These are phyloP conservation scores for Aureobasidium sp. DNA, from an alignment of 2,329 filamentous ascomycete genomes.

Conservation along the genomic window DNA sequence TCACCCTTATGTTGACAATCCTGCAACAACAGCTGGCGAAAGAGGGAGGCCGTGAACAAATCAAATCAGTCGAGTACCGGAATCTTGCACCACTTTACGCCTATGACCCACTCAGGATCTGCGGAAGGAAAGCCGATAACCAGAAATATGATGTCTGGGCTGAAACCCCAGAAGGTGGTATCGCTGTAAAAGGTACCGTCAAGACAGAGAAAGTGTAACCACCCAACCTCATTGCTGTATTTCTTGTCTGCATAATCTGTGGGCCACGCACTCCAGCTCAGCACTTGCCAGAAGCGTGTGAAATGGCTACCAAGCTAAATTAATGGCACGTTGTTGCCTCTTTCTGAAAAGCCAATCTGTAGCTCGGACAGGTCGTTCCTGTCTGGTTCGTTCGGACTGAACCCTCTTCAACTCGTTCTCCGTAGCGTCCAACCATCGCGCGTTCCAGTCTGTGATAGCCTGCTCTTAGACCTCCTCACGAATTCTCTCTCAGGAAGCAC, in stretches of 20 bases:
- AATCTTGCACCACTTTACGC: conserved; percentile 79
- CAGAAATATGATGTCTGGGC: conserved; percentile 37
- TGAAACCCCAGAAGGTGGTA: conserved; percentile 34
- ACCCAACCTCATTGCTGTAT: neutral
- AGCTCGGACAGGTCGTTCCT: neutral
- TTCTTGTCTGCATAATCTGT: neutral
- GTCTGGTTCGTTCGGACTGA: neutral
- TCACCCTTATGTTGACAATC: conserved; percentile 68
- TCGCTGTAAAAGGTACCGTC: conserved; percentile 41
- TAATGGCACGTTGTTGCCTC: neutral
- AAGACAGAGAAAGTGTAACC: conserved; percentile 19
- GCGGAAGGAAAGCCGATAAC: conserved; percentile 48
- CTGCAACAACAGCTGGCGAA: conserved; percentile 49
- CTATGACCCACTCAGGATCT: conserved; percentile 62
- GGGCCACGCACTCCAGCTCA: neutral
- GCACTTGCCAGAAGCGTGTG: too few species aligned
- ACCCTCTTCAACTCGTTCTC: neutral
- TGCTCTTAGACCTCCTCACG: neutral
- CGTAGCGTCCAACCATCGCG: neutral
- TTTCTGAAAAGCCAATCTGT: neutral
- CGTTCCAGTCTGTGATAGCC: neutral
- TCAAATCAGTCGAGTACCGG: conserved; percentile 63
- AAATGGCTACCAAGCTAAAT: neutral
- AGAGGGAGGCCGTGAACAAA: conserved; percentile 28
- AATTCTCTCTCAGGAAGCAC: neutral